Evolutionary conservation across 2,329 filamentous ascomycete genomes (phyloP).

Genomic region (Nemania sp.): DNA sequence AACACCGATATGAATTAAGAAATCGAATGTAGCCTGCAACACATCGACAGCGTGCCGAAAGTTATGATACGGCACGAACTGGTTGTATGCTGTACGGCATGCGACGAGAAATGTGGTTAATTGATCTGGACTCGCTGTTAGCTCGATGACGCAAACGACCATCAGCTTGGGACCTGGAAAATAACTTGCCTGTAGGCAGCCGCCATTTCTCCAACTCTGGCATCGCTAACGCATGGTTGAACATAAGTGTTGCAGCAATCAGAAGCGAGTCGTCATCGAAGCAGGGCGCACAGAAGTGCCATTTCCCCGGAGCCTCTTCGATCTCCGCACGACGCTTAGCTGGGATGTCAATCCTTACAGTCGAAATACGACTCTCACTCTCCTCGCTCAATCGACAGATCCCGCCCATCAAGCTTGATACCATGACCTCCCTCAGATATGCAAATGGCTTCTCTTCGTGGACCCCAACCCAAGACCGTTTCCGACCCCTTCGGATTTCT

Average conservation of each 20-base stretch:
- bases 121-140: conserved; percentile 60
- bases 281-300: conserved; percentile 88
- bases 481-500: conserved; percentile 73
- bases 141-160: conserved; percentile 31
- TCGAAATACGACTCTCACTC: conserved; percentile 63
- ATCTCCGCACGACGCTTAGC: conserved; percentile 67
- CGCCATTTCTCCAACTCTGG: conserved; percentile 81
- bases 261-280: conserved; percentile 90
- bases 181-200: conserved; percentile 70
- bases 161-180: conserved; percentile 9
- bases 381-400: conserved; percentile 75
- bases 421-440: conserved; percentile 91
- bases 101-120: conserved; percentile 84
- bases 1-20: conserved; percentile 78
- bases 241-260: conserved; percentile 82
- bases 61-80: conserved; percentile 96
- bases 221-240: conserved; percentile 82
- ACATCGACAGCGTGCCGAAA: conserved; percentile 98
- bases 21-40: conserved; percentile 88
- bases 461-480: conserved; percentile 89
- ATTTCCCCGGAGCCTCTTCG: conserved; percentile 70
- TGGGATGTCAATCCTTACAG: conserved; percentile 69
- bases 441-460: conserved; percentile 84
- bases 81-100: conserved; percentile 92
- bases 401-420: conserved; percentile 84